Evolutionary conservation across 1,284 basidiomycete genomes (phyloP).

Genomic region (Meira nashicola): DNA sequence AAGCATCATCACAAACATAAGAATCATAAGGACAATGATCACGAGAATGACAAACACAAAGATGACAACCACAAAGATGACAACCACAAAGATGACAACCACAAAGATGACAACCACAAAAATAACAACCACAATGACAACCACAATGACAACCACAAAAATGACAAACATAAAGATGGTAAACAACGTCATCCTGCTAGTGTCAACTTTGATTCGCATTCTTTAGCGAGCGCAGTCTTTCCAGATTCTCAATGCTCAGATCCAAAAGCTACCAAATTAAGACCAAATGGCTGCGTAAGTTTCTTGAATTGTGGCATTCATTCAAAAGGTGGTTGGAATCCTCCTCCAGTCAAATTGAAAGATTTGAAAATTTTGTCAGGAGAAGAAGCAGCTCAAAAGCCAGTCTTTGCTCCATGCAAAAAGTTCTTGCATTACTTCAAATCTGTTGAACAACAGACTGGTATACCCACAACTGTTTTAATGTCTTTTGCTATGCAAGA

Average conservation of each 20-base stretch:
- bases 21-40: too few species aligned
- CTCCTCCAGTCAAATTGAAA: constrained; percentile 23
- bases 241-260: background rate
- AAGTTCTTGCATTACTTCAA: constrained; percentile 26
- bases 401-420: constrained; percentile 33
- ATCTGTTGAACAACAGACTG: constrained; percentile 21
- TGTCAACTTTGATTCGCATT: background rate
- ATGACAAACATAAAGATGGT: background rate
- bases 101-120: too few species aligned
- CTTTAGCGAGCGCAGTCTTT: background rate
- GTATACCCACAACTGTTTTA: constrained; percentile 29
- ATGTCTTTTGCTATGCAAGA: constrained; percentile 43
- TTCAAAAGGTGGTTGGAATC: constrained; percentile 27
- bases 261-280: constrained; percentile 20
- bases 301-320: constrained; percentile 39
- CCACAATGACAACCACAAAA: background rate
- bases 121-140: background rate
- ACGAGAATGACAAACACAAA: too few species aligned
- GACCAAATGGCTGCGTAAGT: constrained; percentile 33
- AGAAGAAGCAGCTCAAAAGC: constrained; percentile 16
- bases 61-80: too few species aligned
- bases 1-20: too few species aligned
- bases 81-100: background rate
- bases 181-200: background rate
- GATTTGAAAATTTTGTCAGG: constrained; percentile 28